These are phyloP conservation scores for Aaosphaeria pasadenensis DNA, from an alignment of 2,329 filamentous ascomycete genomes.

Conservation along the genomic window DNA sequence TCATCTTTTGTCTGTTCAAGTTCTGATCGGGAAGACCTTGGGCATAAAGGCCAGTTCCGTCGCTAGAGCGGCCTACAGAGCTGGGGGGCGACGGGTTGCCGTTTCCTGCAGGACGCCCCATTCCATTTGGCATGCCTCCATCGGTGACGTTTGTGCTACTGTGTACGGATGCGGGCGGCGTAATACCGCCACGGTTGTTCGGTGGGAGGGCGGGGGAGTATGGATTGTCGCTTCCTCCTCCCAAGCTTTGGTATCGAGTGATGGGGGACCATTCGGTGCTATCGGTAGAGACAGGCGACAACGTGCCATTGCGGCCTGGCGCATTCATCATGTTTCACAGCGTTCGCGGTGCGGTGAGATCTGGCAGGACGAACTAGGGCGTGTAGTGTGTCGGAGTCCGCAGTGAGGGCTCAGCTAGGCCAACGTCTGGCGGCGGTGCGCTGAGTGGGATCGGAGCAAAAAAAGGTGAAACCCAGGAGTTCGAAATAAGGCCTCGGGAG, in stretches of 20 bases:
- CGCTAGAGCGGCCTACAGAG: slow-evolving; percentile 82
- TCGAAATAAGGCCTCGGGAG: too few relatives aligned
- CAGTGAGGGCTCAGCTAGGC: too few relatives aligned
- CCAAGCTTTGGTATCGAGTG: slow-evolving; percentile 35
- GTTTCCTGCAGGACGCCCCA: slow-evolving; percentile 40
- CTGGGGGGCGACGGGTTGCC: slow-evolving; percentile 78
- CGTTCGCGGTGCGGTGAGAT: slow-evolving; percentile 3
- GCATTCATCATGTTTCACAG: slow-evolving; percentile 30
- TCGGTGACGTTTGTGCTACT: slow-evolving; percentile 38
- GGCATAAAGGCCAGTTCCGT: slow-evolving; percentile 67
- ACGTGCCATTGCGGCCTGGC: slow-evolving; percentile 33
- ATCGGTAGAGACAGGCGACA: slow-evolving; percentile 40
- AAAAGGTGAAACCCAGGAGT: too few relatives aligned
- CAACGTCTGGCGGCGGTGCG: too few relatives aligned
- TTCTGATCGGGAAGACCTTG: slow-evolving; percentile 53
- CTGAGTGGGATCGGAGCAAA: too few relatives aligned
- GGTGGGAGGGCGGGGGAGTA: slow-evolving; percentile 36
- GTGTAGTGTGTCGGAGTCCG: too few relatives aligned
- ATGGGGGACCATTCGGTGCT: slow-evolving; percentile 42
- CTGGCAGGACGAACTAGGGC: too few relatives aligned
- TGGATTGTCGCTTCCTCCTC: slow-evolving; percentile 32
- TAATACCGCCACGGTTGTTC: slow-evolving; percentile 29
- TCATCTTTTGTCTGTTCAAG: slow-evolving; percentile 57
- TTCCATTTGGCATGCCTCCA: slow-evolving; percentile 53
- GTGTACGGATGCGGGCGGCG: slow-evolving; percentile 37